Percentiles rank a stretch among this genome's conserved stretches.
phyloP scores from a whole-genome alignment of 2,329 filamentous ascomycete genomes.

The Beauveria bassiana region DNA sequence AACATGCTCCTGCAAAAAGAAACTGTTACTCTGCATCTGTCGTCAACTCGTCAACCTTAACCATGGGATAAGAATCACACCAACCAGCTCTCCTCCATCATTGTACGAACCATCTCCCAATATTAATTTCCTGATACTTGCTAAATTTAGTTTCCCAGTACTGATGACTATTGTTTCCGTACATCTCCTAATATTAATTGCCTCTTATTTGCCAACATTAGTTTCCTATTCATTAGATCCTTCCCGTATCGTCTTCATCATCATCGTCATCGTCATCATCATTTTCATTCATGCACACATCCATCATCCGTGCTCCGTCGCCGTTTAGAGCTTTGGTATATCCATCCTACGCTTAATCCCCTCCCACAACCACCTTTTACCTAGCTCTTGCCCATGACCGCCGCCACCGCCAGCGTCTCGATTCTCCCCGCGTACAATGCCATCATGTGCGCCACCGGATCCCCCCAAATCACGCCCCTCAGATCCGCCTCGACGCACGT shows the following conservation, averaged over 20 bases:
- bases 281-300: background rate
- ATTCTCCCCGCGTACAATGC: conserved; percentile 65
- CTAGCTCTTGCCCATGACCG: conserved; percentile 19
- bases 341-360: background rate
- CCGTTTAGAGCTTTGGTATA: background rate
- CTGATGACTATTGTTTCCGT: too few species aligned
- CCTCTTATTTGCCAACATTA: background rate
- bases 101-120: too few species aligned
- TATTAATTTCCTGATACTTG: too few species aligned
- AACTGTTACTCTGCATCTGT: too few species aligned
- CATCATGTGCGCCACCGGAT: conserved; percentile 77
- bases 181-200: too few species aligned
- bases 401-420: conserved; percentile 61
- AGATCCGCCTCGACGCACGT: conserved; percentile 61
- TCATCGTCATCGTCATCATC: background rate
- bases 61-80: too few species aligned
- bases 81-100: too few species aligned
- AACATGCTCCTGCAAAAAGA: too few species aligned
- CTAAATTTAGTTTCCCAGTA: too few species aligned
- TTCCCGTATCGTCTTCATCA: background rate
- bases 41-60: too few species aligned
- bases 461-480: conserved; percentile 67
- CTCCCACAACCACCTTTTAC: background rate
- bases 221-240: background rate
- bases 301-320: background rate